Conservation (phyloP, 805 yeast species). For the Hanseniaspora guilliermondii region DNA sequence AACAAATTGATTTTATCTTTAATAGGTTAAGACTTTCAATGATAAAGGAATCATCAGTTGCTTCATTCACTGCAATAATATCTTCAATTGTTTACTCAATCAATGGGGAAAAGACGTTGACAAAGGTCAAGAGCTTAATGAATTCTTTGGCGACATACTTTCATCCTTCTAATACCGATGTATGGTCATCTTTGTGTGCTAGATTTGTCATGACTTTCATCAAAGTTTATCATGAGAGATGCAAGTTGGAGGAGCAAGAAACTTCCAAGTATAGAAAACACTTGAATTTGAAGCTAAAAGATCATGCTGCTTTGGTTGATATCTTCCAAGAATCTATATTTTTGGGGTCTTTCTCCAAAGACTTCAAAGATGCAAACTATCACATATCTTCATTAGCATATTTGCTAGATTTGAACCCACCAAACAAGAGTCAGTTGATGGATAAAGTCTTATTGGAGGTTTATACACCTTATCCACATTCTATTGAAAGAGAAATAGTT, state of each 20-base stretch:
- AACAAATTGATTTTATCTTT: slow-evolving; percentile 49
- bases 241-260: slow-evolving; percentile 35
- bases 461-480: slow-evolving; percentile 62
- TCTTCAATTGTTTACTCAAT: slow-evolving; percentile 43
- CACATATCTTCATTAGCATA: slow-evolving; percentile 48
- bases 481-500: slow-evolving; percentile 67
- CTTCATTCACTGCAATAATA: slow-evolving; percentile 40
- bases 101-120: slow-evolving; percentile 40
- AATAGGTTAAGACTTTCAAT: slow-evolving; percentile 39
- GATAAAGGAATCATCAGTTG: slow-evolving; percentile 28
- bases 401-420: slow-evolving; percentile 53
- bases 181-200: slow-evolving; percentile 68
- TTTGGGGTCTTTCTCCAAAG: slow-evolving; percentile 71
- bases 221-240: slow-evolving; percentile 48
- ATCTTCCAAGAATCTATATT: slow-evolving; percentile 41
- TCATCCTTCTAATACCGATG: slow-evolving; percentile 87
- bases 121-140: slow-evolving; percentile 41
- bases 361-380: slow-evolving; percentile 40
- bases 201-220: slow-evolving; percentile 50
- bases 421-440: slow-evolving; percentile 30
- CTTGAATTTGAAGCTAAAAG: slow-evolving; percentile 25
- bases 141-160: slow-evolving; percentile 66
- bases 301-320: slow-evolving; percentile 29
- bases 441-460: slow-evolving; percentile 52
- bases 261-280: slow-evolving; percentile 20